Percentiles rank a stretch among this genome's conserved stretches.
Evolutionary conservation across 1,139 yeast genomes (phyloP).

Genomic region (Hyphopichia buzzinii): DNA sequence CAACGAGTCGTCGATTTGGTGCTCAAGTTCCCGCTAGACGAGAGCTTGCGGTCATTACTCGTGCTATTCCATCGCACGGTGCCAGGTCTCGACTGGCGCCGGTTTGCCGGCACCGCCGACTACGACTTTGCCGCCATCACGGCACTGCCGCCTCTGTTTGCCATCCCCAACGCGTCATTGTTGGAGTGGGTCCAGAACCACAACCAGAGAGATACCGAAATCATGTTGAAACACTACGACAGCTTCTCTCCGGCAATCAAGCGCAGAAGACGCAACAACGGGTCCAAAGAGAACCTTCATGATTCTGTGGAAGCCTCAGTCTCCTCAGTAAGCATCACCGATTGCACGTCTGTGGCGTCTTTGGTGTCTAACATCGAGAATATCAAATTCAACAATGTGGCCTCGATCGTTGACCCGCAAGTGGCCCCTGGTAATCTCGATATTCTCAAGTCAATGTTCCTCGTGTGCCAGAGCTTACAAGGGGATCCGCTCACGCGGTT

Average conservation of each 20-base stretch:
- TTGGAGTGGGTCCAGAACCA: conserved; percentile 5
- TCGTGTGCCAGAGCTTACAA: conserved; percentile 7
- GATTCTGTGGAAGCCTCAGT: conserved; percentile 11
- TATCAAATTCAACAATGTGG: conserved; percentile 15
- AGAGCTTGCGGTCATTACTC: conserved; percentile 23
- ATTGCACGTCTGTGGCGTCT: conserved; percentile 16
- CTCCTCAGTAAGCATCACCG: conserved; percentile 12
- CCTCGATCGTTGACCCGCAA: conserved; percentile 9
- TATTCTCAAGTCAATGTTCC: conserved; percentile 7
- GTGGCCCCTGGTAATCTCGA: conserved; percentile 1
- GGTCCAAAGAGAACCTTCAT: not conserved
- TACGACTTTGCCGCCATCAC: conserved; percentile 10
- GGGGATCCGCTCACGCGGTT: conserved; percentile 10
- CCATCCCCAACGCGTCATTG: conserved; percentile 14
- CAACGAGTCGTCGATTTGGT: conserved; percentile 31
- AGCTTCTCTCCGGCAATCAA: conserved; percentile 12
- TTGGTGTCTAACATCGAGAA: conserved; percentile 16
- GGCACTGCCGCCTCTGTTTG: not conserved
- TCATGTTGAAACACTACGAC: conserved; percentile 11
- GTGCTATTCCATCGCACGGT: conserved; percentile 21
- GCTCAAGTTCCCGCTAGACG: conserved; percentile 35
- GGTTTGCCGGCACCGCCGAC: conserved; percentile 3
- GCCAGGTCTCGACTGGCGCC: conserved; percentile 19
- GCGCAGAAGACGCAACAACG: conserved; percentile 5
- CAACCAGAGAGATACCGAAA: conserved; percentile 5